phyloP scores from a whole-genome alignment of 805 yeast genomes.

The Wickerhamiella spandovensis region DNA sequence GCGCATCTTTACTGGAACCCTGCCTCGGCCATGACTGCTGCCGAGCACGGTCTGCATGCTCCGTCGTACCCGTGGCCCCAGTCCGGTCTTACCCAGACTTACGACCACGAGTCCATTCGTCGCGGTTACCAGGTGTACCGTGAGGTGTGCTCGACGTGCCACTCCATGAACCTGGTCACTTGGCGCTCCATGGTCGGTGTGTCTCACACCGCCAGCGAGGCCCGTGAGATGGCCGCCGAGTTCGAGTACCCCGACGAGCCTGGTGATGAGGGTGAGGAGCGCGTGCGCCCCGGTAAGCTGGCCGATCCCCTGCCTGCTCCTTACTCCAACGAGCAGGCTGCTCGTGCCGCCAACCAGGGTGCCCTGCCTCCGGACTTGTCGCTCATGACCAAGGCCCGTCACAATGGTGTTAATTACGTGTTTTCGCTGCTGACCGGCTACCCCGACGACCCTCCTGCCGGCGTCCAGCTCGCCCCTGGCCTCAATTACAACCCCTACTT shows the following conservation, averaged over 20 bases:
- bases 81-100: conserved; percentile 50
- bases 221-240: conserved; percentile 86
- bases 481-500: conserved; percentile 98
- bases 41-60: conserved; percentile 97
- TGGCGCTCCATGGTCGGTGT: conserved; percentile 98
- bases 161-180: conserved; percentile 89
- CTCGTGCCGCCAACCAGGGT: conserved; percentile 99
- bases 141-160: conserved; percentile 99
- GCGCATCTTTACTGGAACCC: conserved; percentile 69
- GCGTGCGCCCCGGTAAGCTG: conserved; percentile 95
- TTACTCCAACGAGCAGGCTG: conserved; percentile 96
- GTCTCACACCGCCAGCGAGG: conserved; percentile 82
- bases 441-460: conserved; percentile 98
- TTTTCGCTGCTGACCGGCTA: conserved; percentile 93
- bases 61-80: conserved; percentile 91
- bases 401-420: conserved; percentile 93
- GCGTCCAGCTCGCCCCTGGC: conserved; percentile 85
- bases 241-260: conserved; percentile 96
- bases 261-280: conserved; percentile 92
- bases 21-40: conserved; percentile 94
- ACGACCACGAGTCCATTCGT: conserved; percentile 91
- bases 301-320: conserved; percentile 94
- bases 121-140: conserved; percentile 98
- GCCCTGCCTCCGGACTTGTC: conserved; percentile 98
- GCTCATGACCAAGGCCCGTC: conserved; percentile 95